Evolutionary conservation across 2,329 filamentous ascomycete genomes (phyloP).

Genomic region (Apiospora phragmitis): DNA sequence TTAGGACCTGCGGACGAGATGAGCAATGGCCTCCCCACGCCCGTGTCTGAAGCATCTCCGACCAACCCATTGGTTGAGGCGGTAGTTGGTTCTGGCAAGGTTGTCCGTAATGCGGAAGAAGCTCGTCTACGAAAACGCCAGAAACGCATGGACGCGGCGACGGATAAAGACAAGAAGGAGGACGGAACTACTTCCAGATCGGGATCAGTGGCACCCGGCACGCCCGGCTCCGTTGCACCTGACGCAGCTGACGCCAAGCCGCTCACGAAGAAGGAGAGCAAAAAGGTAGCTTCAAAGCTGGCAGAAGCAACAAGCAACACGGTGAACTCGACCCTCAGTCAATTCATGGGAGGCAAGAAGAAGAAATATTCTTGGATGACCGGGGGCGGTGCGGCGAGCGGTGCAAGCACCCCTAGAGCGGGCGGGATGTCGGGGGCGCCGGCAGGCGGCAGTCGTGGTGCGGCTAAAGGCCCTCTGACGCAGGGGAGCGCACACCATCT

Average conservation of each 20-base stretch:
- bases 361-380: conserved; percentile 77
- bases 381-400: conserved; percentile 45
- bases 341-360: conserved; percentile 65
- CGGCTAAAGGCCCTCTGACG: conserved; percentile 45
- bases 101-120: conserved; percentile 73
- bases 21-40: conserved; percentile 44
- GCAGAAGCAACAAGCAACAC: conserved; percentile 79
- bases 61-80: conserved; percentile 50
- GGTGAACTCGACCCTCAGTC: conserved; percentile 79
- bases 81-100: conserved; percentile 62
- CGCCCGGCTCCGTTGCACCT: conserved; percentile 62
- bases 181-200: conserved; percentile 48
- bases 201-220: conserved; percentile 59
- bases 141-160: conserved; percentile 50
- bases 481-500: conserved; percentile 62
- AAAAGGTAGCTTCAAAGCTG: conserved; percentile 71
- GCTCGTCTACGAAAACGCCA: conserved; percentile 67
- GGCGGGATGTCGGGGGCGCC: conserved; percentile 36
- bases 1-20: conserved; percentile 37
- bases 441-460: conserved; percentile 34
- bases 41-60: conserved; percentile 49
- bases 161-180: conserved; percentile 54
- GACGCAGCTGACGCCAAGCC: conserved; percentile 65
- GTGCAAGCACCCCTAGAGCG: conserved; percentile 51
- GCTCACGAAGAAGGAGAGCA: conserved; percentile 82